Conservation (phyloP, 2,329 filamentous ascomycete species). For the Fusarium chaquense region DNA sequence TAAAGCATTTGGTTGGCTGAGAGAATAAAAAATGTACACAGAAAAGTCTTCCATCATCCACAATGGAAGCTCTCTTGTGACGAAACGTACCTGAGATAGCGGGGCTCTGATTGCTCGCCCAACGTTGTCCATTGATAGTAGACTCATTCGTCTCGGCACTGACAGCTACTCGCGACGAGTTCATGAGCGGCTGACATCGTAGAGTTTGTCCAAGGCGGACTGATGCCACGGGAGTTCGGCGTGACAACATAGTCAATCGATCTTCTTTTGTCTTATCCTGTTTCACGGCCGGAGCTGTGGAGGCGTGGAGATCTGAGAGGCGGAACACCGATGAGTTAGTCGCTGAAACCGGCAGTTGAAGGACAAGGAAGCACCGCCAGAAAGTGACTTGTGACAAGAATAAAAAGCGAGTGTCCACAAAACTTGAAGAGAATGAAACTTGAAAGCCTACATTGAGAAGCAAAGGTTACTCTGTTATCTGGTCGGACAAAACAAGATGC, state of each 20-base stretch:
- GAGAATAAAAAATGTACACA: conserved; percentile 9
- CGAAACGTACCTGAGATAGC: conserved; percentile 45
- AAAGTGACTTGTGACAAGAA: neutral
- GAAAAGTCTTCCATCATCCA: conserved; percentile 34
- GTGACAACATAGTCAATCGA: conserved; percentile 30
- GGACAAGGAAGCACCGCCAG: neutral
- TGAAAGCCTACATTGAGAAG: conserved; percentile 2
- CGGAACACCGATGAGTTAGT: conserved; percentile 22
- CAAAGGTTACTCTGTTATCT: conserved; percentile 17
- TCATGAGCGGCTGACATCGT: conserved; percentile 28
- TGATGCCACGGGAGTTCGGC: conserved; percentile 39
- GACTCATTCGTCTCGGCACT: conserved; percentile 10
- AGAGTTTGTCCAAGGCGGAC: conserved; percentile 34
- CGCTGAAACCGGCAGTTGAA: conserved; percentile 20
- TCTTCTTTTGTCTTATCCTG: conserved; percentile 3
- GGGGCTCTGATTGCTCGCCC: conserved; percentile 35
- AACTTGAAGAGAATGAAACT: neutral
- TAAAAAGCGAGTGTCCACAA: neutral
- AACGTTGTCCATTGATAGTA: conserved; percentile 26
- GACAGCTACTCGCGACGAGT: conserved; percentile 14
- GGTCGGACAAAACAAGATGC: conserved; percentile 3
- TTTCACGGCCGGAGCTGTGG: conserved; percentile 16
- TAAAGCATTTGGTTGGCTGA: conserved; percentile 25
- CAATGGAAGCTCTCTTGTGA: conserved; percentile 23
- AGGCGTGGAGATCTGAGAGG: conserved; percentile 32